These are phyloP conservation scores for Fusarium redolens DNA, from an alignment of 2,329 filamentous ascomycete genomes.

Conservation along the genomic window DNA sequence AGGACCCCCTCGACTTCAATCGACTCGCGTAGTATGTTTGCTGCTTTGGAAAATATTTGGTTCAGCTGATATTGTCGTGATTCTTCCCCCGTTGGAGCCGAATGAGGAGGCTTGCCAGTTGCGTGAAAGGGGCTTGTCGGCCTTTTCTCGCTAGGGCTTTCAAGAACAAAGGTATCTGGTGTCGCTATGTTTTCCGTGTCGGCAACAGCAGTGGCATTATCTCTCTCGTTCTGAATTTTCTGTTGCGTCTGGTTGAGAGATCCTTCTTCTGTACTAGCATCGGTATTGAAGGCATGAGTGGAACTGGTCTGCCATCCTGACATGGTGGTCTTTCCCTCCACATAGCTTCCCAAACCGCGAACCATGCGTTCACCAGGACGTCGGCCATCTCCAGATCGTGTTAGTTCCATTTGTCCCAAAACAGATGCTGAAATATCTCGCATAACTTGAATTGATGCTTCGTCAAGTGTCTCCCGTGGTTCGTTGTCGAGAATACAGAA, in stretches of 20 bases:
- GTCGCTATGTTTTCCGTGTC: background rate
- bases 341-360: slow-evolving; percentile 52
- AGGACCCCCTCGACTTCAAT: slow-evolving; percentile 55
- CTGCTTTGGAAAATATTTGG: slow-evolving; percentile 57
- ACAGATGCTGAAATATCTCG: slow-evolving; percentile 47
- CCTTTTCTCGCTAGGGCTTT: slow-evolving; percentile 2
- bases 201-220: background rate
- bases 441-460: slow-evolving; percentile 44
- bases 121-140: background rate
- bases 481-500: slow-evolving; percentile 47
- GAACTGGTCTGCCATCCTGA: slow-evolving; percentile 32
- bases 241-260: slow-evolving; percentile 21
- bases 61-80: background rate
- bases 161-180: slow-evolving; percentile 15
- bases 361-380: slow-evolving; percentile 52
- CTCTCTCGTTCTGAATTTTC: slow-evolving; percentile 9
- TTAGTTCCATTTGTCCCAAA: slow-evolving; percentile 52
- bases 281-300: slow-evolving; percentile 7
- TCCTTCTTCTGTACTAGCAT: slow-evolving; percentile 15
- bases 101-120: background rate
- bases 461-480: slow-evolving; percentile 37
- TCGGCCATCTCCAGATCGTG: slow-evolving; percentile 42
- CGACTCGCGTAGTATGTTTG: slow-evolving; percentile 56
- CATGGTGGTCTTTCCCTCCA: slow-evolving; percentile 50
- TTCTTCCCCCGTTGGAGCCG: slow-evolving; percentile 1